Base-by-base conservation (phyloP, 257 asterid genomes). In the Solanum neorickii region DNA sequence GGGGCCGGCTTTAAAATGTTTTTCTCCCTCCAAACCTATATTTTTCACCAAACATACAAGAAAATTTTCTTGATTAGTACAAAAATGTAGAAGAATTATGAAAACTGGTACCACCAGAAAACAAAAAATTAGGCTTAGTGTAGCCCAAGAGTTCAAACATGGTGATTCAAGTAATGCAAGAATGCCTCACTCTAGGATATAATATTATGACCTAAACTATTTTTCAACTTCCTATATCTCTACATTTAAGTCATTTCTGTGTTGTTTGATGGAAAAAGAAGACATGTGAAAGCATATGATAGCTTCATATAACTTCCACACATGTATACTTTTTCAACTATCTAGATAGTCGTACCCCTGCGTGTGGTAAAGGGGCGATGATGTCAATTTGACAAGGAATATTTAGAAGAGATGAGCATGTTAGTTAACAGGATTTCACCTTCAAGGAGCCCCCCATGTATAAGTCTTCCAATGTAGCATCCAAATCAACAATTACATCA, bases 21-120 rank as follows among this genome's bases (percentile, higher is more conserved):
- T 91, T 96, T 97, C 92, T 93, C 98, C 92, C 99, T 95, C 99
- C 99, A 97, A 80, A 94, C 99, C 99, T 97, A 93, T 85, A 52
- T 69, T 86, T 78, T 74, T 86, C 86, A 10, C 60, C 33, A 74
- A 46, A 31, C 7, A 69, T 16, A 46, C 16, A 29, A 29, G 69
- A 41, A 12, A 46, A 1, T 44, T 29, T 85, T 44, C 42, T 68
- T 42, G 62, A 29, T 66, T 42, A 70, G 70, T 31, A 68, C 83
- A 46, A 44, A 49, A 66, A 39, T 31, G 65, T 33, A 12, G 66
- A 20, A 42, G 41, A 39, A 39, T 39, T 21, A 11, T 39, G 56
- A 75, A 27, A 16, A 47, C 41, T 44, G 31, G 49, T 25, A 29
- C 9, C 18, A 84, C 46, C 69, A 76, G 8, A 42, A 76, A 76